Percentiles rank a stretch among this genome's conserved stretches.
phyloP scores from a whole-genome alignment of 2,329 filamentous ascomycete genomes.

The Claviceps lovelessii region DNA sequence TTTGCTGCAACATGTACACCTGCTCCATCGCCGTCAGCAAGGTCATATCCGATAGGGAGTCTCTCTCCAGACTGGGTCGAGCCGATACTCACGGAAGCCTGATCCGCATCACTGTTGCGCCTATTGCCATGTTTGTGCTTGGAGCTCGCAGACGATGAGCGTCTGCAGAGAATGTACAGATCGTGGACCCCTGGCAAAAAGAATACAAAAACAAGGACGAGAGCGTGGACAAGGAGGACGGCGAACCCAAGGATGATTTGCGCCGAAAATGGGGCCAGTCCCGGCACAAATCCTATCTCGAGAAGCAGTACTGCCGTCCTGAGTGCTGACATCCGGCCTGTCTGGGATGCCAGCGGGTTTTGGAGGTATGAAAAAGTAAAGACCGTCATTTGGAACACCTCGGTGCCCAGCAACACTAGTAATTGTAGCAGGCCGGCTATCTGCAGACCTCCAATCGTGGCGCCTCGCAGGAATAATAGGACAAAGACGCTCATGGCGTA shows the following conservation, averaged over 20 bases:
- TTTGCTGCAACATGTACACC: constrained; percentile 15
- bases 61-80: not conserved
- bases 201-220: constrained; percentile 44
- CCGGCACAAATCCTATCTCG: not conserved
- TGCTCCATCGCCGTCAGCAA: constrained; percentile 1
- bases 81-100: not conserved
- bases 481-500: constrained; percentile 51
- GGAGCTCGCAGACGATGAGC: not conserved
- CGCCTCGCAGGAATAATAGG: constrained; percentile 48
- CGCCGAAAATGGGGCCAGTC: not conserved
- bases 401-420: constrained; percentile 52
- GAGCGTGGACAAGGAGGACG: constrained; percentile 13
- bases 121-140: not conserved
- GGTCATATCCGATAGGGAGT: not conserved
- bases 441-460: constrained; percentile 55
- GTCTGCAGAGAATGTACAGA: not conserved
- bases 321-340: not conserved
- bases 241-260: not conserved
- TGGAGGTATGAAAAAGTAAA: constrained; percentile 25
- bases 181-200: constrained; percentile 36
- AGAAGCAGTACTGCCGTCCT: not conserved
- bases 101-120: not conserved
- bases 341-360: not conserved
- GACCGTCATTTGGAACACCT: constrained; percentile 41
- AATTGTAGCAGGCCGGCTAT: constrained; percentile 43